A percentile compares a stretch with the other conserved stretches of the same genome.
Evolutionary conservation across 176 grass and related monocot genomes (phyloP).

Genomic region (Puccinellia tenuiflora): DNA sequence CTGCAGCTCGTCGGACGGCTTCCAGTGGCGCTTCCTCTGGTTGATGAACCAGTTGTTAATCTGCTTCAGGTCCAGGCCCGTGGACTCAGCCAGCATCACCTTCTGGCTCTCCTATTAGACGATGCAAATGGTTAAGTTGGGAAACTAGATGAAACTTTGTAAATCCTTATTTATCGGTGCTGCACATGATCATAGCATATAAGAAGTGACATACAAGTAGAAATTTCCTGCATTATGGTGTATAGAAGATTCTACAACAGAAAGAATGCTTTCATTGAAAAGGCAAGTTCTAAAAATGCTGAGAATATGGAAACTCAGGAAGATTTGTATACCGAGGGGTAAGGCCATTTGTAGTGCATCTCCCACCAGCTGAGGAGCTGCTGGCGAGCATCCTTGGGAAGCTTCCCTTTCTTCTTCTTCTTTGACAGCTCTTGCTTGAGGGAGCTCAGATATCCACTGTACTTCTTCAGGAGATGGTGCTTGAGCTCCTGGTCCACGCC

Average conservation of each 20-base stretch:
- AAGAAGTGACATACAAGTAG: neutral
- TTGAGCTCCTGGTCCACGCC: slow-evolving; percentile 88
- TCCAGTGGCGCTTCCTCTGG: slow-evolving; percentile 98
- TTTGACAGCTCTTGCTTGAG: slow-evolving; percentile 96
- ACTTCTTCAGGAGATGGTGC: slow-evolving; percentile 95
- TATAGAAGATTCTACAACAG: neutral
- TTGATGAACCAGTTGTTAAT: slow-evolving; percentile 99
- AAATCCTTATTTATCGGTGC: neutral
- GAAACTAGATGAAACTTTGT: neutral
- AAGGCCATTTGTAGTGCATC: slow-evolving; percentile 97
- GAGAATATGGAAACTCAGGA: neutral
- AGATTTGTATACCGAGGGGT: slow-evolving; percentile 63
- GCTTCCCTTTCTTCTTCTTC: slow-evolving; percentile 99
- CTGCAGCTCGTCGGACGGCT: slow-evolving; percentile 89
- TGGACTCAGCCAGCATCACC: slow-evolving; percentile 67
- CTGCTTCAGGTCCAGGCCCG: slow-evolving; percentile 87
- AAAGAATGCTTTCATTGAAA: neutral
- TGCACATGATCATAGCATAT: neutral
- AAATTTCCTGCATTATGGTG: neutral
- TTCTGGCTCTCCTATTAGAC: slow-evolving; percentile 77
- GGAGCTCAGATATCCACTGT: slow-evolving; percentile 95
- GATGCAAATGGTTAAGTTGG: neutral
- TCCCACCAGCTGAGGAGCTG: slow-evolving; percentile 97
- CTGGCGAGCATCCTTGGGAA: slow-evolving; percentile 91
- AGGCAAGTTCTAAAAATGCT: neutral